Evolutionary conservation across 2,329 filamentous ascomycete genomes (phyloP), one percentile per base, ranked within the genome.

Genomic region (Grosmannia penicillata): DNA sequence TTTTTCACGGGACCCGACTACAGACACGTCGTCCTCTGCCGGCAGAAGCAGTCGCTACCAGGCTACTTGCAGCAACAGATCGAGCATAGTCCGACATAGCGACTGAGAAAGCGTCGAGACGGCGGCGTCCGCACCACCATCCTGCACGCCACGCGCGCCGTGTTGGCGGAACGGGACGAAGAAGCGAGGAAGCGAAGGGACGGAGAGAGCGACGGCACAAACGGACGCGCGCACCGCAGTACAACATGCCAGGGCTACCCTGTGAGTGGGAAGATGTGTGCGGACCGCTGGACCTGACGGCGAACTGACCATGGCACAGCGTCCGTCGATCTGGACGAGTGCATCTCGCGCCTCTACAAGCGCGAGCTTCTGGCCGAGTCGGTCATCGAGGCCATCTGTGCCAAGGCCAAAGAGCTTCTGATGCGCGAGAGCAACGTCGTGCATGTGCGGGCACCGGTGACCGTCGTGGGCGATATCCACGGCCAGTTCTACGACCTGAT

Each of bases 401-500:
- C 91, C 59, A 98, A 98, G 61, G 91, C 93, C 18, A 98, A 98
- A 57, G 91, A 98, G 66, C 70, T 98, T 50, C 72, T 98, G 50
- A 98, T 98, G 91, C 89, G 93, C 56, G 91, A 98, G 75, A 96
- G 89, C 72, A 98, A 98, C 62, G 91, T 98, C 45, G 91, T 98
- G 43, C 91, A 98, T 59, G 93, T 98, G 45, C 77, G 78, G 51
- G 87, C 91, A 24, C 91, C 91, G 2, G 85, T 98, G 42, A 98
- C 91, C 14, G 91, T 98, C 9, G 91, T 98, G 28, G 91, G 91
- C 48, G 91, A 98, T 58, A 98, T 98, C 49, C 91, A 98, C 59
- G 91, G 91, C 42, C 91, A 98, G 61, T 98, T 98, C 65, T 96
- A 89, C 60, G 91, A 98, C 59, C 76, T 98, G 63, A 91, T 98